Conservation (phyloP, 2,329 filamentous ascomycete genomes). For the Fusarium sp. region DNA sequence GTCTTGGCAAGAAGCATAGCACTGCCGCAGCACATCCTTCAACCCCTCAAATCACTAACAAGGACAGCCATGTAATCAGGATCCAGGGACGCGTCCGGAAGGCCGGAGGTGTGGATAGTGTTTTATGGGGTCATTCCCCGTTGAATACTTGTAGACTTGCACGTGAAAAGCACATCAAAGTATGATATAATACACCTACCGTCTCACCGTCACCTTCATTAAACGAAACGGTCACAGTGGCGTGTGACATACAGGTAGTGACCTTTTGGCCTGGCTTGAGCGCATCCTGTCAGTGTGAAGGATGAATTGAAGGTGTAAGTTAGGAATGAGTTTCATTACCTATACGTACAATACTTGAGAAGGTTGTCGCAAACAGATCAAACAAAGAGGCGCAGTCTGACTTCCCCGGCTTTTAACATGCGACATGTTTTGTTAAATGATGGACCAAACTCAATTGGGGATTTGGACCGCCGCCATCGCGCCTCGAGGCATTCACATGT, state of each 20-base stretch:
- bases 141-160: constrained; percentile 8
- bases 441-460: constrained; percentile 38
- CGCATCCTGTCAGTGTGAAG: background rate
- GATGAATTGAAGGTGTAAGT: background rate
- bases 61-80: constrained; percentile 10
- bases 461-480: constrained; percentile 30
- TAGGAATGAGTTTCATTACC: background rate
- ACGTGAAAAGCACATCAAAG: constrained; percentile 30
- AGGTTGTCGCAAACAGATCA: background rate
- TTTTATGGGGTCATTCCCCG: constrained; percentile 17
- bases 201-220: background rate
- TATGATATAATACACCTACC: background rate
- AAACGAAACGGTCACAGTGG: background rate
- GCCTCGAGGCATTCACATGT: constrained; percentile 35
- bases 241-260: background rate
- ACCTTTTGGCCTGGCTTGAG: background rate
- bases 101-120: constrained; percentile 18
- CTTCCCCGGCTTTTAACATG: constrained; percentile 37
- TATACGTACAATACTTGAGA: background rate
- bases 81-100: constrained; percentile 29
- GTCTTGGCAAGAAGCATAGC: constrained; percentile 33
- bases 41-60: constrained; percentile 19
- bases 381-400: constrained; percentile 10
- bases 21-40: constrained; percentile 17
- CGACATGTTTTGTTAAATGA: constrained; percentile 20